These are phyloP conservation scores for Bruguiera parviflora DNA, from an alignment of 345 rosid genomes.

Conservation along the genomic window DNA sequence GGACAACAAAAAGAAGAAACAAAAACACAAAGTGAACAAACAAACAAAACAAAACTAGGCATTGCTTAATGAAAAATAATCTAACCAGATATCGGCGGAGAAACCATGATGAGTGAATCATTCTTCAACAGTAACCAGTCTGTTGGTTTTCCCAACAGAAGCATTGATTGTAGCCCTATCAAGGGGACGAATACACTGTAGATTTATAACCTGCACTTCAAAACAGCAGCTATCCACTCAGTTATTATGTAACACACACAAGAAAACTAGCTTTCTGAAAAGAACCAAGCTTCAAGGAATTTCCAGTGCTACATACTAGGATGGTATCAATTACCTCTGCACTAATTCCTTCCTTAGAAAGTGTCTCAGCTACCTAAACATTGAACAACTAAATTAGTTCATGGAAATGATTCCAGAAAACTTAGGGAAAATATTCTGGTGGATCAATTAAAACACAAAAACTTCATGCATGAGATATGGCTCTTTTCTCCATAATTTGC, in stretches of 20 bases:
- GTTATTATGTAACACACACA: not conserved
- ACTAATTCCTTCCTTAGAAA: constrained; percentile 79
- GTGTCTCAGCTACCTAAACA: constrained; percentile 75
- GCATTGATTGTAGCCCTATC: constrained; percentile 76
- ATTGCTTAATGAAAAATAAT: constrained; percentile 4
- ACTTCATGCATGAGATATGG: not conserved
- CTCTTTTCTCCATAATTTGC: no score
- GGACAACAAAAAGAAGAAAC: no score
- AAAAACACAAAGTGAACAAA: not conserved
- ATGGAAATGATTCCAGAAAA: no score
- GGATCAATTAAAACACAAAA: not conserved
- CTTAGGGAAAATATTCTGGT: not conserved
- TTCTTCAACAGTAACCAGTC: constrained; percentile 95
- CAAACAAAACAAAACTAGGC: not conserved
- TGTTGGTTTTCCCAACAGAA: constrained; percentile 88
- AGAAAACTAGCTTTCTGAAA: not conserved
- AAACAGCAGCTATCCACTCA: not conserved
- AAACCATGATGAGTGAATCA: constrained; percentile 92
- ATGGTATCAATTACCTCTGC: constrained; percentile 59
- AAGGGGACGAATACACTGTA: constrained; percentile 80
- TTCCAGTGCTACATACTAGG: not conserved
- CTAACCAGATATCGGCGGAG: constrained; percentile 85
- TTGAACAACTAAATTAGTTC: constrained; percentile 6
- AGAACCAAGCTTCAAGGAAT: not conserved
- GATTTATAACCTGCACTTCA: constrained; percentile 59